Evolutionary conservation across 192 early-diverging fungal species (phyloP), one percentile per base, ranked within the genome.

Genomic region (Ambispora gerdemannii): DNA sequence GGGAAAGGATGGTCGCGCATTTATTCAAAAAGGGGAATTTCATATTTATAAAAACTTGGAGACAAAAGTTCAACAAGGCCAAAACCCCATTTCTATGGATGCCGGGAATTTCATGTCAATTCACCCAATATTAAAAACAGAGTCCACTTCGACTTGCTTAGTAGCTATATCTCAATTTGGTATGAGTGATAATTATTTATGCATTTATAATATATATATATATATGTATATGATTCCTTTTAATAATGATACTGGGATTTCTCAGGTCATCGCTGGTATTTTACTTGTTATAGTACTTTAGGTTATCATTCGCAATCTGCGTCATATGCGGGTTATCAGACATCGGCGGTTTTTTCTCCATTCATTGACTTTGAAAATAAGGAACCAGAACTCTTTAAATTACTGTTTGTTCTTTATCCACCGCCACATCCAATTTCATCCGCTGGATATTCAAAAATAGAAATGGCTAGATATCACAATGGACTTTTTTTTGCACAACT

Each of bases 181-280:
- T 70, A 69, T 38, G 31, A 3, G 28, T 49, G 8, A 20, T 22
- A 22, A 43, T 24, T n/a, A n/a, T n/a, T n/a, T n/a, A n/a, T n/a
- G n/a, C 31, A 31, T 33, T 34, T 33, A 27, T 11, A 30, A 30
- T 58, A 30, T 0, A 24, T 58, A 13, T 58, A 6, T 30, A 27
- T 24, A 30, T 13, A 30, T 27, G 55, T 30, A 2, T 27, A 27
- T 33, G 20, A 60, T 33, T 33, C 11, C 20, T 55, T 56, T n/a
- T n/a, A n/a, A n/a, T n/a, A n/a, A n/a, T n/a, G n/a, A n/a, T n/a
- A n/a, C n/a, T n/a, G n/a, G n/a, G n/a, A n/a, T 43, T 24, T 3
- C 22, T 38, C 53, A 67, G 67, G 67, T 8, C 68, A 70, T 20
- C 68, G 68, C 24, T 49, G 68, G 32, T 70, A 70, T 50, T 70